Percentiles rank a stretch among this genome's conserved stretches.
Conservation (phyloP, 495 filamentous ascomycete genomes). For the Polyplosphaeria fusca region DNA sequence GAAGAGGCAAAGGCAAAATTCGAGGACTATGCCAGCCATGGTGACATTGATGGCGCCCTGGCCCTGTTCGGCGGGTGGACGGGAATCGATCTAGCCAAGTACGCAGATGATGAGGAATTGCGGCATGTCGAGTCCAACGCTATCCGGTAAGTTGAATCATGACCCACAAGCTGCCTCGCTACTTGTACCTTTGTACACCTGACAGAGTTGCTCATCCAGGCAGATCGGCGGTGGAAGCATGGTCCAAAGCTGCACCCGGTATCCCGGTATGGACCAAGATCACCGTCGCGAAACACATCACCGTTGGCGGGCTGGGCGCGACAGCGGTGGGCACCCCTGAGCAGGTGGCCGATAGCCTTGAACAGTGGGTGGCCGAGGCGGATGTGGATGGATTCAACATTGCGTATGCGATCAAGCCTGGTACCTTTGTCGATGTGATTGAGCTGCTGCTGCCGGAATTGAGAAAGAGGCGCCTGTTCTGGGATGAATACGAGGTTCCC, state of each 20-base stretch:
- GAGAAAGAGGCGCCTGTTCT: conserved; percentile 53
- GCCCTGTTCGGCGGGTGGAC: conserved; percentile 60
- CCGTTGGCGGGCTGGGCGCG: conserved; percentile 21
- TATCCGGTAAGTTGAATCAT: conserved; percentile 8
- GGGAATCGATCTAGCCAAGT: conserved; percentile 53
- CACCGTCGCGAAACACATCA: conserved; percentile 21
- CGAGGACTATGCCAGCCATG: conserved; percentile 48
- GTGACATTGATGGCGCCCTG: conserved; percentile 53
- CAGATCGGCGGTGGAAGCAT: conserved; percentile 24
- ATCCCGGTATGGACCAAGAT: conserved; percentile 31
- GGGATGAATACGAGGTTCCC: conserved; percentile 49
- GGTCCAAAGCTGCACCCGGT: conserved; percentile 9
- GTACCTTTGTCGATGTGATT: conserved; percentile 61
- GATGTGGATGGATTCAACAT: conserved; percentile 44
- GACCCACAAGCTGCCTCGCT: no score
- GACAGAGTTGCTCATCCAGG: not conserved
- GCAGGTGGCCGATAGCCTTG: conserved; percentile 19
- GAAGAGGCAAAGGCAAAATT: conserved; percentile 56
- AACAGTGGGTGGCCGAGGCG: conserved; percentile 25
- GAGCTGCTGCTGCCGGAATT: conserved; percentile 60
- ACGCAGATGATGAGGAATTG: conserved; percentile 53
- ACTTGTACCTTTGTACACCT: no score
- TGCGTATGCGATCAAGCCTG: conserved; percentile 60
- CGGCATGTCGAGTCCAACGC: conserved; percentile 17
- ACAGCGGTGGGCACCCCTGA: conserved; percentile 17